Conservation (phyloP, 257 asterid species). For the Nicotiana noctiflora region DNA sequence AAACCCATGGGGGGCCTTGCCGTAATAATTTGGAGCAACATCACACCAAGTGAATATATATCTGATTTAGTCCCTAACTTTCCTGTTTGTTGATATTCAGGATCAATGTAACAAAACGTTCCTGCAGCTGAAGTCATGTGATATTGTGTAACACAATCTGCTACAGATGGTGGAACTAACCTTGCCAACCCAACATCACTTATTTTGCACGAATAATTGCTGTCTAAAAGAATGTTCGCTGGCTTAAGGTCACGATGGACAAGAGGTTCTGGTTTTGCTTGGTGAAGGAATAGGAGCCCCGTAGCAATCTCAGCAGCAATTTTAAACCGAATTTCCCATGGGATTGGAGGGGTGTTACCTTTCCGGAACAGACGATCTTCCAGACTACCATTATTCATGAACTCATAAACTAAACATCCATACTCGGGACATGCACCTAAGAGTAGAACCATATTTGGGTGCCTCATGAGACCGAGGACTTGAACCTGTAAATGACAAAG, state of each 20-base stretch:
- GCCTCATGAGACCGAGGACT: constrained; percentile 19
- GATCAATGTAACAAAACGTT: constrained; percentile 20
- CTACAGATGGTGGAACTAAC: constrained; percentile 20
- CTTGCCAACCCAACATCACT: constrained; percentile 20
- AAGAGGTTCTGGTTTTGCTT: constrained; percentile 20
- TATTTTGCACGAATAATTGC: constrained; percentile 12
- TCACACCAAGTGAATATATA: constrained; percentile 16
- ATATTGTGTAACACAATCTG: constrained; percentile 18
- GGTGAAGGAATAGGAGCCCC: constrained; percentile 16
- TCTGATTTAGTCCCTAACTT: constrained; percentile 18
- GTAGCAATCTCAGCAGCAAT: constrained; percentile 17
- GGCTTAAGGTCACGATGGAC: constrained; percentile 20
- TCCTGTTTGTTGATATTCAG: constrained; percentile 17
- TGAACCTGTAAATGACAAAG: constrained; percentile 14
- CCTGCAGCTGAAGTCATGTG: constrained; percentile 24
- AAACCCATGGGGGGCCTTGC: constrained; percentile 24
- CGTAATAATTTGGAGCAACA: constrained; percentile 20
- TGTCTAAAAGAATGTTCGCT: constrained; percentile 18
- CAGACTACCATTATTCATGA: constrained; percentile 12
- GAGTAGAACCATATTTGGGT: constrained; percentile 22
- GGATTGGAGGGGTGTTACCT: constrained; percentile 14
- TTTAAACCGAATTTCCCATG: constrained; percentile 16
- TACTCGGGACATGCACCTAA: constrained; percentile 15
- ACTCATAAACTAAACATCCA: constrained; percentile 9
- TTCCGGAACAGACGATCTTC: constrained; percentile 9